phyloP scores from a whole-genome alignment of 164 flowering plant species.

The Tetracentron sinense region DNA sequence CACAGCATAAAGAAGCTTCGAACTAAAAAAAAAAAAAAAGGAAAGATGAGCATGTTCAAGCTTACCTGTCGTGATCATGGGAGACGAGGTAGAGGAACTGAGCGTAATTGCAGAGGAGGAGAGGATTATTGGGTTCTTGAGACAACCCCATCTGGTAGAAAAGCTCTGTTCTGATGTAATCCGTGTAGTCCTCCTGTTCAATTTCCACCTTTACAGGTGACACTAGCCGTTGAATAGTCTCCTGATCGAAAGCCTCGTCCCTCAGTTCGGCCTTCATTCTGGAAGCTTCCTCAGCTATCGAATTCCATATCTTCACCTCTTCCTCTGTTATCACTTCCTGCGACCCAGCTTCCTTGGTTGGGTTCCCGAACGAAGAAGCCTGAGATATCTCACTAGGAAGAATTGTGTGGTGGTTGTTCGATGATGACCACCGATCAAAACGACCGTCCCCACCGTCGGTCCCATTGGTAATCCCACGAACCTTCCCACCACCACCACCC shows the following conservation, averaged over 20 bases:
- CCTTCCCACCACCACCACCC: conserved; percentile 73
- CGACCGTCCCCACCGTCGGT: too few species aligned
- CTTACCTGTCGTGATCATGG: conserved; percentile 76
- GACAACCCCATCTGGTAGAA: conserved; percentile 51
- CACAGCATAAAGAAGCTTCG: too few species aligned
- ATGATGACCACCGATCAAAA: too few species aligned
- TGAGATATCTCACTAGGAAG: conserved; percentile 42
- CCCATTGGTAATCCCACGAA: conserved; percentile 44
- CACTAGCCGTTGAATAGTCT: conserved; percentile 48
- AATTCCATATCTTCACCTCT: conserved; percentile 58
- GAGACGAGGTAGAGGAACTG: conserved; percentile 82
- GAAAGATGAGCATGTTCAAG: background rate
- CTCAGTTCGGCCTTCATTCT: conserved; percentile 35
- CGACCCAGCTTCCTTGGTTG: conserved; percentile 3
- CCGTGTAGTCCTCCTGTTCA: conserved; percentile 51
- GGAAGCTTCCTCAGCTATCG: conserved; percentile 57
- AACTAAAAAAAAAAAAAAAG: too few species aligned
- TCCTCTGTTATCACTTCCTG: conserved; percentile 22
- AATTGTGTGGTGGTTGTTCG: conserved; percentile 24
- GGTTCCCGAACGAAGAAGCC: conserved; percentile 29
- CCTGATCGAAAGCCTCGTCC: conserved; percentile 49
- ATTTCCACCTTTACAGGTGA: conserved; percentile 56
- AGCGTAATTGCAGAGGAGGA: conserved; percentile 78
- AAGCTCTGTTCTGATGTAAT: conserved; percentile 54
- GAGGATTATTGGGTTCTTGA: conserved; percentile 63